Base-by-base conservation (phyloP, 768 basidiomycete species). In the Lyophyllum atratum region DNA sequence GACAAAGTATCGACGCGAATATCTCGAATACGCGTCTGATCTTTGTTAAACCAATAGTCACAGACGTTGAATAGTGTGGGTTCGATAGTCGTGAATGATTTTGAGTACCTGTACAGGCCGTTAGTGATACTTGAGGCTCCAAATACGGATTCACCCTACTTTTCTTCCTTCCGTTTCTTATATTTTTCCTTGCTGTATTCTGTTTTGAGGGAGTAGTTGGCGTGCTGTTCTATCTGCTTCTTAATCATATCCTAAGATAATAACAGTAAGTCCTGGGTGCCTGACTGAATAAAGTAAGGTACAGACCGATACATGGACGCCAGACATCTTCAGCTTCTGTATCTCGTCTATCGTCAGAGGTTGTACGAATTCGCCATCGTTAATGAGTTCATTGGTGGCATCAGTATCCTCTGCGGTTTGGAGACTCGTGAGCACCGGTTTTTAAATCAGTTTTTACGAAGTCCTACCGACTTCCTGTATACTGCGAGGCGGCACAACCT, bases 111-210 rank as follows among this genome's bases (percentile, higher is more conserved):
- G 58, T 28, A 42, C 39, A 49, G 8, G 46, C 49, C 46, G 42
- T 47, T 37, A 47, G 42, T n/a, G 12, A 26, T 31, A 19, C 24
- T 33, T 22, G 39, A 50, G 26, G 40, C 11, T 33, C 45, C 40
- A 19, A 45, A 39, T 34, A 25, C 15, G 15, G 37, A 29, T 4
- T 17, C 3, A 15, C 70, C 87, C 62, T 67, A 96, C 95, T 98
- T 99, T 55, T 92, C 94, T 74, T 95, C 93, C 72, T 99, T 99
- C 37, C 93, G 82, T 71, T 95, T 96, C 70, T 85, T 90, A 74
- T 98, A 99, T 70, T 99, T 99, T 67, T 98, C 95, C 73, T 99
- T 98, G 73, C 92, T 95, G 72, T 95, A 98, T 72, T 96, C 97
- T 1, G 95, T 98, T 74, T 98, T 98, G 48, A 98, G 77, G 11